Conservation (phyloP, 129 eudicot species). For the Flaveria robusta region DNA sequence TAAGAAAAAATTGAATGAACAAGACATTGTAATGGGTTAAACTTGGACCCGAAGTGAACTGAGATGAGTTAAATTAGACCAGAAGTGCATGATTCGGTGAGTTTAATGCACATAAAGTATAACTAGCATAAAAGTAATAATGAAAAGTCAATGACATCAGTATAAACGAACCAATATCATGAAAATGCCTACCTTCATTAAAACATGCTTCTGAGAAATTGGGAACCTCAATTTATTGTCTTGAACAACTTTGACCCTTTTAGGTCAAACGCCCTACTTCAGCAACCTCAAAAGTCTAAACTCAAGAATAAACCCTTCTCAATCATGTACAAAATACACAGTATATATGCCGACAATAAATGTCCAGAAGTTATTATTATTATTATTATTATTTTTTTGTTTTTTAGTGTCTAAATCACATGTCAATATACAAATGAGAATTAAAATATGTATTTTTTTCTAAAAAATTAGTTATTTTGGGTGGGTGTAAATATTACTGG, state of each 20-base stretch:
- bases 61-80: background rate
- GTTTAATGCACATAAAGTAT: constrained; percentile 17
- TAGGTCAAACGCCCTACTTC: constrained; percentile 27
- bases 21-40: no score
- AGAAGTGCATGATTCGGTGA: background rate
- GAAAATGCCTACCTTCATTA: constrained; percentile 28
- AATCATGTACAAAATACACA: no score
- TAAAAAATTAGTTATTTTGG: no score
- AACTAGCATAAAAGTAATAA: constrained; percentile 22
- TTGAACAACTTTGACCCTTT: constrained; percentile 1
- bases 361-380: no score
- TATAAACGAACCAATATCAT: constrained; percentile 29
- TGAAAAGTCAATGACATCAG: constrained; percentile 33
- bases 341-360: no score
- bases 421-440: no score
- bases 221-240: constrained; percentile 6
- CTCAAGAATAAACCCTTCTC: background rate
- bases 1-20: no score
- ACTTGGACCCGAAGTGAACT: no score
- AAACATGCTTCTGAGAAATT: constrained; percentile 15
- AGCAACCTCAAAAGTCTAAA: background rate
- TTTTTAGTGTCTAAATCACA: no score
- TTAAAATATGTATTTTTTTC: no score
- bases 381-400: no score
- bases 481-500: no score